phyloP scores from a whole-genome alignment of 2,329 filamentous ascomycete genomes.

The Talaromyces pinophilus region DNA sequence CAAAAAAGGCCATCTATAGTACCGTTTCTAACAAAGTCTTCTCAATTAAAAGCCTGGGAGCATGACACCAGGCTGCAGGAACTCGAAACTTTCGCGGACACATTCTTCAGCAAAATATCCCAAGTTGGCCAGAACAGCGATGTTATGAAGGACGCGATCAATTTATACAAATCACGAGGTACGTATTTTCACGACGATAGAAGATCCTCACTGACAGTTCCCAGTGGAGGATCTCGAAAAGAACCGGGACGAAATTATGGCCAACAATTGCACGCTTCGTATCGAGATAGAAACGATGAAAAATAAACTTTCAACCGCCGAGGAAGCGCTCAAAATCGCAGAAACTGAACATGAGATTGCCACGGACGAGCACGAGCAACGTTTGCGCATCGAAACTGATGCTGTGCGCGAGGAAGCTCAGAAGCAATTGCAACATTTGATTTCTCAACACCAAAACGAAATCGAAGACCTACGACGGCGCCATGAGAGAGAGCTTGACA shows the following conservation, averaged over 20 bases:
- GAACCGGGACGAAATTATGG: slow-evolving; percentile 52
- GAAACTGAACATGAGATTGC: slow-evolving; percentile 55
- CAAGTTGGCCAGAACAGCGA: slow-evolving; percentile 67
- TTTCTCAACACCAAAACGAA: slow-evolving; percentile 67
- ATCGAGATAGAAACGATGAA: slow-evolving; percentile 67
- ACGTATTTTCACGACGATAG: slow-evolving; percentile 24
- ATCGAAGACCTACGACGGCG: slow-evolving; percentile 65
- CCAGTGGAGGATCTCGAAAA: slow-evolving; percentile 60
- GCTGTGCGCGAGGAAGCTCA: slow-evolving; percentile 45
- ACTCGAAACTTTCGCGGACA: slow-evolving; percentile 72
- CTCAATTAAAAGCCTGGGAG: slow-evolving; percentile 78
- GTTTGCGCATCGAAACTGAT: slow-evolving; percentile 51
- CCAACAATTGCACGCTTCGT: slow-evolving; percentile 59
- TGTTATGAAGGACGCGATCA: slow-evolving; percentile 71
- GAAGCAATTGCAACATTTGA: slow-evolving; percentile 59
- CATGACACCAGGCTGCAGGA: slow-evolving; percentile 73
- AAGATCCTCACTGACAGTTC: slow-evolving; percentile 8
- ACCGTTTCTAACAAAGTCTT: slow-evolving; percentile 68
- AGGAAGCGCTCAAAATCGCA: slow-evolving; percentile 54
- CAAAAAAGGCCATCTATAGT: slow-evolving; percentile 44
- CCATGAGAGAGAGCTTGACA: slow-evolving; percentile 66
- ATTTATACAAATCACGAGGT: slow-evolving; percentile 75
- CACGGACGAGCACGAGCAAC: slow-evolving; percentile 55
- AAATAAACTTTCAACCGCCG: slow-evolving; percentile 53
- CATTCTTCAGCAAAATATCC: slow-evolving; percentile 71